Evolutionary conservation across 2,329 filamentous ascomycete species (phyloP), one percentile per base, ranked within the genome.

Genomic region (Chalaropsis thielavioides): DNA sequence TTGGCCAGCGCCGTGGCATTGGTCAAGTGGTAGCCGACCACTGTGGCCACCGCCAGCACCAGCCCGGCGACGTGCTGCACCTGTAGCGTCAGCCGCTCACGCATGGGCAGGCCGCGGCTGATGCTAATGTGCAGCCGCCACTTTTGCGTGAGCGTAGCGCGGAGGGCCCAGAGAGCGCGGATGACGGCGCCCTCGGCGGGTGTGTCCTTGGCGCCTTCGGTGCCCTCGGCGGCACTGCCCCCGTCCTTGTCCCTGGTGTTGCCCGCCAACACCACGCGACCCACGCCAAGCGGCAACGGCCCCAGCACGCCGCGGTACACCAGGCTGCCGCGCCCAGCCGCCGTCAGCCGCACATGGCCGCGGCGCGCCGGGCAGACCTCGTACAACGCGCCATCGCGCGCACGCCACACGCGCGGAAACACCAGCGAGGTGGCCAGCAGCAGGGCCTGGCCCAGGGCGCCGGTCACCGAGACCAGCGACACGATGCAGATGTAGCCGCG

Each of bases 401-500:
- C 72, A 64, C 77, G 78, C 79, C 90, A 95, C 68, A 84, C 83
- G 2, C 76, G 79, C 0, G 92, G 92, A 68, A 94, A 95, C 6
- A 90, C 71, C 64, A 94, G 78, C 0, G 84, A 85, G 0, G 84
- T 80, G 0, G 79, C 69, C 6, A 92, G 77, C 66, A 85, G 80
- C 62, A 94, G 75, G 0, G 76, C 74, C 71, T 96, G 91, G n/a
- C 85, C 86, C 59, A 91, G 76, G 27, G 96, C 80, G 54, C 84
- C 85, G 8, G 85, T 80, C 17, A 94, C 80, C 67, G 89, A 90
- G 68, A 88, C 86, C n/a, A 95, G 75, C 0, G 89, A 90, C 72
- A 92, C 84, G 66, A 83, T 74, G 2, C 88, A 89, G 75, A 96
- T 92, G 77, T 97, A 96, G 71, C 82, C 84, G 46, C 89, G 86